Conservation (phyloP, 148 eudicot genomes). For the Vaccinium myrtillus region DNA sequence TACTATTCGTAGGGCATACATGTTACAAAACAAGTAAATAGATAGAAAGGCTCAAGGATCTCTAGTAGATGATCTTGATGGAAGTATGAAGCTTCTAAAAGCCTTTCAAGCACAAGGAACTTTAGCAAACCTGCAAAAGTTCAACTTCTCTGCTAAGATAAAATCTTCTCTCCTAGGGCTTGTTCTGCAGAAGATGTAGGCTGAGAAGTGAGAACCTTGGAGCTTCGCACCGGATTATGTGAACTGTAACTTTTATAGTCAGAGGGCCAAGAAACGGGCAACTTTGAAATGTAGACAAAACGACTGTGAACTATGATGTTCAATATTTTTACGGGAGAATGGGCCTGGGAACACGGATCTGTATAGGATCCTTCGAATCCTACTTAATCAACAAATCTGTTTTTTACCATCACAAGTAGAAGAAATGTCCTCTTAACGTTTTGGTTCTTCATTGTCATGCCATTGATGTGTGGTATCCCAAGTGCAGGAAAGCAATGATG, state of each 20-base stretch:
- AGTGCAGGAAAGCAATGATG: slow-evolving; percentile 39
- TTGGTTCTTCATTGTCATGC: background rate
- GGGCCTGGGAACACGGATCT: background rate
- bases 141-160: background rate
- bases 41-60: background rate
- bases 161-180: background rate
- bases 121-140: background rate
- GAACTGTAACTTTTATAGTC: background rate
- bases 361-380: background rate
- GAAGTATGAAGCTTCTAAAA: background rate
- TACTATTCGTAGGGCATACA: background rate
- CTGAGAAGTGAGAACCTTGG: background rate
- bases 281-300: background rate
- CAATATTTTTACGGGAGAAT: background rate
- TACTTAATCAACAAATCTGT: background rate
- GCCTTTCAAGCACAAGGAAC: background rate
- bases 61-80: background rate
- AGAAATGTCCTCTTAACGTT: background rate
- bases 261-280: background rate
- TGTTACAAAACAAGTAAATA: background rate
- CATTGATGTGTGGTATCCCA: background rate
- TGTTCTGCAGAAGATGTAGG: background rate
- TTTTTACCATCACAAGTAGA: background rate
- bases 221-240: background rate
- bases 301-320: background rate